These are phyloP conservation scores for Nicotiana undulata DNA, from an alignment of 257 asterid genomes.

Conservation along the genomic window DNA sequence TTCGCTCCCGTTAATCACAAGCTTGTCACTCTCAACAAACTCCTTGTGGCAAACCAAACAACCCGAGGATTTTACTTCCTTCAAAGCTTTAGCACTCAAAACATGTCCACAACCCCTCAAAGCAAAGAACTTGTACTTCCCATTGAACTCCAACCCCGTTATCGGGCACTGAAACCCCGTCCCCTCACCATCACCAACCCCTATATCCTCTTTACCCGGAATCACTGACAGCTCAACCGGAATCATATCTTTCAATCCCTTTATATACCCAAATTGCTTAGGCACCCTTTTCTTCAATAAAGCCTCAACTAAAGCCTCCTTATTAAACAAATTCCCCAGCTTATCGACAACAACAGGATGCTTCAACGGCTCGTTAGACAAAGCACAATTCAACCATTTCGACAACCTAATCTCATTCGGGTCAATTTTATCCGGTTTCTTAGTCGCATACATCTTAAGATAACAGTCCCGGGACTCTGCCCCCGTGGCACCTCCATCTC, in stretches of 20 bases:
- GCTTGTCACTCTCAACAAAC: slow-evolving; percentile 56
- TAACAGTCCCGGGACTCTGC: slow-evolving; percentile 94
- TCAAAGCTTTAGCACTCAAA: slow-evolving; percentile 73
- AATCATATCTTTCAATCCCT: slow-evolving; percentile 94
- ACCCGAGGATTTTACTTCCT: slow-evolving; percentile 71
- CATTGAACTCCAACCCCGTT: slow-evolving; percentile 73
- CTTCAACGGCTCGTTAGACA: slow-evolving; percentile 75
- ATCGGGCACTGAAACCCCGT: slow-evolving; percentile 72
- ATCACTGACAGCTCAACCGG: slow-evolving; percentile 45
- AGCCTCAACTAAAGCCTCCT: slow-evolving; percentile 83
- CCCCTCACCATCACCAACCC: slow-evolving; percentile 15
- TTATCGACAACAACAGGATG: slow-evolving; percentile 69
- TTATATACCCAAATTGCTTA: slow-evolving; percentile 63
- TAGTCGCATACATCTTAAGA: slow-evolving; percentile 75
- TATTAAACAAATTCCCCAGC: slow-evolving; percentile 82
- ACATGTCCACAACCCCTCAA: slow-evolving; percentile 78
- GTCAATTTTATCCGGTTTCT: slow-evolving; percentile 78
- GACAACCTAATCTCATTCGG: slow-evolving; percentile 77
- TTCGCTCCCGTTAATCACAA: slow-evolving; percentile 76
- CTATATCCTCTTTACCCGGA: slow-evolving; percentile 33
- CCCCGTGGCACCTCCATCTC: slow-evolving; percentile 96
- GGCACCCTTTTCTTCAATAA: slow-evolving; percentile 80
- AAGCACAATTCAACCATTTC: slow-evolving; percentile 71
- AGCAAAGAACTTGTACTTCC: slow-evolving; percentile 62
- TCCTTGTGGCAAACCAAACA: slow-evolving; percentile 83